Conservation (phyloP, 1,284 basidiomycete species). For the Ustilago vetiveriae region DNA sequence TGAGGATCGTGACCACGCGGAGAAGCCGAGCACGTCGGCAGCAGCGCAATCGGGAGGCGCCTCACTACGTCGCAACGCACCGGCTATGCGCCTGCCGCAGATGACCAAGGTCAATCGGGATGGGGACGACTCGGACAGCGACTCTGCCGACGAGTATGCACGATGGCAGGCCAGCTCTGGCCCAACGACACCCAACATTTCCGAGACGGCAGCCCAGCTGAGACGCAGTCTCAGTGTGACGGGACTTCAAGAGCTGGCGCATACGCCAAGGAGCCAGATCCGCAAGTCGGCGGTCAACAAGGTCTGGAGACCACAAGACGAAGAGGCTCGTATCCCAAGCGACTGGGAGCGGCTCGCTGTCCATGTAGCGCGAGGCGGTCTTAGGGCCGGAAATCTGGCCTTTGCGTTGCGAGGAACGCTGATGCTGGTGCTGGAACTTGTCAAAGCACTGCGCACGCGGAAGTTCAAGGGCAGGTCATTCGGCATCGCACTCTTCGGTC, state of each 20-base stretch:
- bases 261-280: slow-evolving; percentile 53
- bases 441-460: slow-evolving; percentile 57
- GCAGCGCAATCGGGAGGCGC: not conserved
- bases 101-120: slow-evolving; percentile 44
- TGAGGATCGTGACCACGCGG: slow-evolving; percentile 1
- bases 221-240: slow-evolving; percentile 60
- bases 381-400: slow-evolving; percentile 58
- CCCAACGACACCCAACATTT: slow-evolving; percentile 60
- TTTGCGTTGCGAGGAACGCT: slow-evolving; percentile 59
- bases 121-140: slow-evolving; percentile 32
- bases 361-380: slow-evolving; percentile 59
- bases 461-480: slow-evolving; percentile 37
- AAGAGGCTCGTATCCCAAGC: slow-evolving; percentile 54
- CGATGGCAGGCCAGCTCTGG: slow-evolving; percentile 39
- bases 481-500: slow-evolving; percentile 48
- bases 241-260: slow-evolving; percentile 58
- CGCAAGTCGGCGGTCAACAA: slow-evolving; percentile 59
- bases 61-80: slow-evolving; percentile 17
- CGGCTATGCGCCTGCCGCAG: slow-evolving; percentile 26
- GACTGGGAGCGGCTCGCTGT: slow-evolving; percentile 65
- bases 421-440: slow-evolving; percentile 56
- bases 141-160: slow-evolving; percentile 44
- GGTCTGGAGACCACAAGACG: slow-evolving; percentile 65
- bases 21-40: slow-evolving; percentile 8
- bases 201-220: slow-evolving; percentile 59